phyloP scores from a whole-genome alignment of 1,139 yeast species.

The Suhomyces bribrorum region DNA sequence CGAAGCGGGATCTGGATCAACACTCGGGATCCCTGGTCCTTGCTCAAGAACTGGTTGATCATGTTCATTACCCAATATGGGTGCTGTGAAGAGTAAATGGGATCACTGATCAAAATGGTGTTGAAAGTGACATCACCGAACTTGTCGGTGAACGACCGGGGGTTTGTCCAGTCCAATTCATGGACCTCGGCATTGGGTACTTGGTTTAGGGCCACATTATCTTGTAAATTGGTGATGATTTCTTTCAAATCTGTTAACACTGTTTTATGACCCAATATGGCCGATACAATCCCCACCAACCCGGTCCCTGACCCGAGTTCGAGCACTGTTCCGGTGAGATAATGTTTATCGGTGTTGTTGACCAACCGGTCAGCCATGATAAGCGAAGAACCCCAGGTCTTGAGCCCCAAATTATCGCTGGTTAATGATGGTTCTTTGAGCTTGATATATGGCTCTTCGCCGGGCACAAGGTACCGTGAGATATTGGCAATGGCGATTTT shows the following conservation, averaged over 20 bases:
- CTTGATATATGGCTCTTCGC: slow-evolving; percentile 29
- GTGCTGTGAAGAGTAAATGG: slow-evolving; percentile 80
- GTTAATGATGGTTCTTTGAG: slow-evolving; percentile 85
- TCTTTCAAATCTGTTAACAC: slow-evolving; percentile 77
- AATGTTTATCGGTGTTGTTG: slow-evolving; percentile 16
- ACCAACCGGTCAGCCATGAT: slow-evolving; percentile 61
- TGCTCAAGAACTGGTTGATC: slow-evolving; percentile 44
- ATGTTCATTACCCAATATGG: slow-evolving; percentile 71
- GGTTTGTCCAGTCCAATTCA: slow-evolving; percentile 78
- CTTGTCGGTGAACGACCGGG: slow-evolving; percentile 36
- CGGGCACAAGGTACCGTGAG: slow-evolving; percentile 13
- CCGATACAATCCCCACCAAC: slow-evolving; percentile 72
- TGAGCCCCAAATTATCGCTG: slow-evolving; percentile 82
- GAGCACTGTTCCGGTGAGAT: slow-evolving; percentile 49
- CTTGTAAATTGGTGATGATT: slow-evolving; percentile 65
- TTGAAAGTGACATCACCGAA: slow-evolving; percentile 40
- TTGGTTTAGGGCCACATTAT: slow-evolving; percentile 57
- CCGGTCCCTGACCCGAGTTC: slow-evolving; percentile 97
- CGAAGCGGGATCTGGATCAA: slow-evolving; percentile 78
- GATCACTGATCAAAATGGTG: slow-evolving; percentile 78
- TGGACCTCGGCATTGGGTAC: slow-evolving; percentile 37
- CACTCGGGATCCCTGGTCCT: slow-evolving; percentile 41
- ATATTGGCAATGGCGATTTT: slow-evolving; percentile 41
- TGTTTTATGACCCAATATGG: slow-evolving; percentile 50
- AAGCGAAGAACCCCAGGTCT: slow-evolving; percentile 94